A percentile compares a stretch with the other conserved stretches of the same genome.
phyloP scores from a whole-genome alignment of 2,329 filamentous ascomycete species.

The Fusarium nisikadoi region DNA sequence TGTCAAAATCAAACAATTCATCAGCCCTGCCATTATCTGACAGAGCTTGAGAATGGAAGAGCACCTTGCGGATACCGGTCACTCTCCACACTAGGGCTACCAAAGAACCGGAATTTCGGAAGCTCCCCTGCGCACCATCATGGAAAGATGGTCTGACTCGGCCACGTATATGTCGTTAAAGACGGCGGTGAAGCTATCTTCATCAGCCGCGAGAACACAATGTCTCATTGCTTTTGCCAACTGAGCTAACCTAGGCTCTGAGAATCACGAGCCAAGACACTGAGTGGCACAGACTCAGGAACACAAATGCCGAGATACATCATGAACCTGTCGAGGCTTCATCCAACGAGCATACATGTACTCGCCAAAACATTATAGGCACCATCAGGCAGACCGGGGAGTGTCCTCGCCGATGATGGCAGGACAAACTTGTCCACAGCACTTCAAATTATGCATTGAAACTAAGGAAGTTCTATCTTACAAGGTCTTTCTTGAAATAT shows the following conservation, averaged over 20 bases:
- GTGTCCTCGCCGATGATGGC: neutral
- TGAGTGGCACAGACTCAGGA: neutral
- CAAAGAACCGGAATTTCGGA: neutral
- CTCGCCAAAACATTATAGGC: neutral
- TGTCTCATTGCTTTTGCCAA: neutral
- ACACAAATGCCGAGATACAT: neutral
- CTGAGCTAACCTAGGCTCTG: neutral
- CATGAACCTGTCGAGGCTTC: neutral
- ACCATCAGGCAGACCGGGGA: neutral
- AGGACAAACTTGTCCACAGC: no score
- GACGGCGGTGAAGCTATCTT: neutral
- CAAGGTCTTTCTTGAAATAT: neutral
- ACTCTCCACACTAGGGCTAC: neutral
- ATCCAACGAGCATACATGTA: neutral
- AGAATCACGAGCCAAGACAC: neutral
- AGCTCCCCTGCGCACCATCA: neutral
- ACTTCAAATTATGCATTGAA: neutral
- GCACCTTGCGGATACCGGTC: neutral
- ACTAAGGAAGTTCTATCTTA: neutral
- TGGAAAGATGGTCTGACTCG: slow-evolving; percentile 1
- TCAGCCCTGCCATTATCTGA: slow-evolving; percentile 7
- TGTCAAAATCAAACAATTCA: neutral
- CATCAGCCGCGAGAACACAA: neutral
- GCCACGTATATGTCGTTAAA: neutral
- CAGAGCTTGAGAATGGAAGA: neutral